These are phyloP conservation scores for Atalantia buxifolia DNA, from an alignment of 345 rosid genomes.

Conservation along the genomic window DNA sequence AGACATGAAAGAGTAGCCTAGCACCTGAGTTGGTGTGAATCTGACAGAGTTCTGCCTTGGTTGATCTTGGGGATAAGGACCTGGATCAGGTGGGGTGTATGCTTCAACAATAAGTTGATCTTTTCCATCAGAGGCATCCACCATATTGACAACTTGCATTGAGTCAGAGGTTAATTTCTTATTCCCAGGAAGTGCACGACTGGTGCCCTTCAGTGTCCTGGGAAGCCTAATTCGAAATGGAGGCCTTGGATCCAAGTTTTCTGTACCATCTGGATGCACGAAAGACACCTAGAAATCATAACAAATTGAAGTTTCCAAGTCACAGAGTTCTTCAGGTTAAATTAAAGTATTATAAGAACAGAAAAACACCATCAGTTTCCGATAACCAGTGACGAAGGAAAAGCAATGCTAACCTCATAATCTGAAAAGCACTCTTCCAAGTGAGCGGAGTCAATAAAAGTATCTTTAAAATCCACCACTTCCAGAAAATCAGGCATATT, in stretches of 20 bases:
- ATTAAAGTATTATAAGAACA: not conserved
- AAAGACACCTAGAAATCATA: slow-evolving; percentile 58
- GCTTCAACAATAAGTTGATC: slow-evolving; percentile 86
- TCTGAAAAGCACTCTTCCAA: slow-evolving; percentile 70
- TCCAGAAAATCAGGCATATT: slow-evolving; percentile 95
- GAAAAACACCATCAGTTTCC: slow-evolving; percentile 1
- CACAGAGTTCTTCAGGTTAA: not conserved
- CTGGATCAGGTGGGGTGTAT: slow-evolving; percentile 90
- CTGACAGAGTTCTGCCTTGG: slow-evolving; percentile 92
- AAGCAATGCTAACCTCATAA: slow-evolving; percentile 56
- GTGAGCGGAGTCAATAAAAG: slow-evolving; percentile 79
- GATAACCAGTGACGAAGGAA: slow-evolving; percentile 7
- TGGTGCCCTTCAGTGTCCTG: slow-evolving; percentile 55
- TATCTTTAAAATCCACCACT: slow-evolving; percentile 90
- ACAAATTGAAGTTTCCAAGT: slow-evolving; percentile 7
- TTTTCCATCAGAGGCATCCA: slow-evolving; percentile 45
- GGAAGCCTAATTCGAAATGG: slow-evolving; percentile 85
- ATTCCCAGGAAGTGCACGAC: slow-evolving; percentile 79
- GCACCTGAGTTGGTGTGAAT: slow-evolving; percentile 95
- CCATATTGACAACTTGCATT: slow-evolving; percentile 43
- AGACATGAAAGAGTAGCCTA: not conserved
- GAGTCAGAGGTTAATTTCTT: slow-evolving; percentile 45
- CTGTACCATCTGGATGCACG: slow-evolving; percentile 59
- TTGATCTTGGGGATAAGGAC: slow-evolving; percentile 99
- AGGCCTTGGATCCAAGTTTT: slow-evolving; percentile 67